Conservation (phyloP, 2,329 filamentous ascomycete genomes). For the Ophiostoma novo-ulmi region DNA sequence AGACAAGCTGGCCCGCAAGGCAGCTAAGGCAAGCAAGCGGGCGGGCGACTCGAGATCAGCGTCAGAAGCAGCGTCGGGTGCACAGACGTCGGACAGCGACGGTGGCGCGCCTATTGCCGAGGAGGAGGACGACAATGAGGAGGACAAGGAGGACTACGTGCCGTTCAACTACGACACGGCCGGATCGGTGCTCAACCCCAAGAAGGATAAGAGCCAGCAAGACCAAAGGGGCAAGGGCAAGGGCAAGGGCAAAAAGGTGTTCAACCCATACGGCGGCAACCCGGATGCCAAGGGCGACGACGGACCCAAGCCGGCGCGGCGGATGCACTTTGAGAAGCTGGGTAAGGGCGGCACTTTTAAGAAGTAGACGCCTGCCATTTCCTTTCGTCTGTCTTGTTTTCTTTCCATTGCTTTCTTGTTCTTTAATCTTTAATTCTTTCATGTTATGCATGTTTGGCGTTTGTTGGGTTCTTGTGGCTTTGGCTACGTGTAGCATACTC, state of each 20-base stretch:
- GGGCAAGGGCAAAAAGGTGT: conserved; percentile 31
- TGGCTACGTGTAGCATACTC: conserved; percentile 20
- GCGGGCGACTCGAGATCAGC: conserved; percentile 30
- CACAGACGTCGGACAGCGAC: conserved; percentile 34
- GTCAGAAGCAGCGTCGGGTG: not conserved
- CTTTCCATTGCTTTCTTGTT: not conserved
- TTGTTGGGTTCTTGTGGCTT: conserved; percentile 13
- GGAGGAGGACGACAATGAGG: conserved; percentile 31
- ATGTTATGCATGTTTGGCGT: not conserved
- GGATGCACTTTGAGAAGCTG: conserved; percentile 33
- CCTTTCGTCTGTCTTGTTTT: not conserved
- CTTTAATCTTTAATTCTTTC: not conserved
- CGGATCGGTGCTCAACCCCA: conserved; percentile 33
- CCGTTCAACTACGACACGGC: conserved; percentile 38
- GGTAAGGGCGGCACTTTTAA: conserved; percentile 41
- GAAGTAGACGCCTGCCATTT: conserved; percentile 29
- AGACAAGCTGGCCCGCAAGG: conserved; percentile 17
- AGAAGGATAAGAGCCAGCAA: conserved; percentile 24
- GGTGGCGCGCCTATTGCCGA: conserved; percentile 36
- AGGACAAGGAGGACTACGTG: conserved; percentile 21
- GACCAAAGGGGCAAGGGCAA: conserved; percentile 13
- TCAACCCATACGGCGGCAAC: conserved; percentile 34
- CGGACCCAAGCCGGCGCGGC: conserved; percentile 33
- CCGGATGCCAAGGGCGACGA: conserved; percentile 32
- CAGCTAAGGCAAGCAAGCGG: conserved; percentile 33